Conservation (phyloP, 306 rosid species). For the Vigna trinervia region DNA sequence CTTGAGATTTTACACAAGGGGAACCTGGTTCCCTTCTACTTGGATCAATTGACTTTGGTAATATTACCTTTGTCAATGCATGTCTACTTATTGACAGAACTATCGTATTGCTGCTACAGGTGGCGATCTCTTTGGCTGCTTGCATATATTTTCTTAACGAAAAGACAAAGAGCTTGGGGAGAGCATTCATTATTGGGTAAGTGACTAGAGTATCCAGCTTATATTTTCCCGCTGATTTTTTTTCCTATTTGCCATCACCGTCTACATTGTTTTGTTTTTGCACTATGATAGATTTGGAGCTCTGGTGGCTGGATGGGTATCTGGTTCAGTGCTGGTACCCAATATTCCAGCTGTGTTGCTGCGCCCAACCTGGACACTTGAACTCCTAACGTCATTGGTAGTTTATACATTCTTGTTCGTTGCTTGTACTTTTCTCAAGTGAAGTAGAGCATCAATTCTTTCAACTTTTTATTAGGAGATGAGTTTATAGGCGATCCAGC, state of each 20-base stretch:
- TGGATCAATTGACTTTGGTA: neutral
- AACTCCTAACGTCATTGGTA: constrained; percentile 83
- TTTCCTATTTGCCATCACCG: constrained; percentile 7
- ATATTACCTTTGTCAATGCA: neutral
- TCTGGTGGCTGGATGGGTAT: constrained; percentile 84
- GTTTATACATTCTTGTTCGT: constrained; percentile 78
- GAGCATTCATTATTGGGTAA: constrained; percentile 87
- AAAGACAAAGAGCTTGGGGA: constrained; percentile 88
- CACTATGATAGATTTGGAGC: constrained; percentile 75
- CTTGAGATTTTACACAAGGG: neutral
- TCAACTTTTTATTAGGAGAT: constrained; percentile 23
- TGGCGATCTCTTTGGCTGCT: constrained; percentile 93
- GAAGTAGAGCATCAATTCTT: constrained; percentile 42
- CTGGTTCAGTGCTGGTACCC: constrained; percentile 84
- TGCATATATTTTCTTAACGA: constrained; percentile 96
- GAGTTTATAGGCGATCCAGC: constrained; percentile 43
- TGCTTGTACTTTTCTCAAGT: constrained; percentile 90
- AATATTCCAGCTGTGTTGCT: constrained; percentile 75
- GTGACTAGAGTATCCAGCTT: constrained; percentile 29
- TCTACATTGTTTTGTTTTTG: constrained; percentile 22
- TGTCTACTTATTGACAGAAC: constrained; percentile 16
- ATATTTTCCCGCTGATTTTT: neutral
- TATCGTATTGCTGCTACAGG: constrained; percentile 58
- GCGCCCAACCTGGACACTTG: constrained; percentile 90
- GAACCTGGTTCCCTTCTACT: neutral